Conservation (phyloP, 2,329 filamentous ascomycete species). For the Grosmannia huntii region DNA sequence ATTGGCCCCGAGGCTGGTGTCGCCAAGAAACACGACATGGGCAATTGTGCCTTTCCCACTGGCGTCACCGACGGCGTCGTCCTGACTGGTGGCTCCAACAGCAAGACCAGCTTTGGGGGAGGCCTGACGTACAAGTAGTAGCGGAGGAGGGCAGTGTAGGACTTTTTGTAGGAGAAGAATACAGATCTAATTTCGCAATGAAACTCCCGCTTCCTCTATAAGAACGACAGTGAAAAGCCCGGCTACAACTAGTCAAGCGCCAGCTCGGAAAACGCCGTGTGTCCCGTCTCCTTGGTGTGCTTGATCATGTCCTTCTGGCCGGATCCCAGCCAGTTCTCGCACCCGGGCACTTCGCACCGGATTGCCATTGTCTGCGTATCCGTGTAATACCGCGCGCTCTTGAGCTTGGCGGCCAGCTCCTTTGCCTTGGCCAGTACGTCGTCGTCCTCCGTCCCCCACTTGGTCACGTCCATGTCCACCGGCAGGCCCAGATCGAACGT, state of each 20-base stretch:
- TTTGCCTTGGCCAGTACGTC: slow-evolving; percentile 59
- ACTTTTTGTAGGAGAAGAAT: too few relatives aligned
- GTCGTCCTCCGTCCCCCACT: slow-evolving; percentile 41
- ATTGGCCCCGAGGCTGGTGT: slow-evolving; percentile 47
- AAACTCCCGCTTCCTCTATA: not conserved
- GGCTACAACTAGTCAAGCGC: not conserved
- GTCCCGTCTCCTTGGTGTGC: slow-evolving; percentile 51
- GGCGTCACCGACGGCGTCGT: slow-evolving; percentile 31
- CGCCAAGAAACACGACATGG: slow-evolving; percentile 46
- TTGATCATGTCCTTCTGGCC: slow-evolving; percentile 50
- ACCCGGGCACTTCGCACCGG: slow-evolving; percentile 54
- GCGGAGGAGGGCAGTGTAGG: too few relatives aligned
- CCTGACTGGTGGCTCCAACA: slow-evolving; percentile 30
- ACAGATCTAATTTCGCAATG: not conserved
- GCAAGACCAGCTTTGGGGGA: slow-evolving; percentile 35
- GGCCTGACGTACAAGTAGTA: slow-evolving; percentile 32
- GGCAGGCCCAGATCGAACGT: slow-evolving; percentile 45
- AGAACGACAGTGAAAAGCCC: not conserved
- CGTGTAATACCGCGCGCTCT: slow-evolving; percentile 69
- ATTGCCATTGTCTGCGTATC: slow-evolving; percentile 73
- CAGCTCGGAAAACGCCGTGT: slow-evolving; percentile 30
- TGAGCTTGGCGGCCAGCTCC: slow-evolving; percentile 51
- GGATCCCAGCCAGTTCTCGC: slow-evolving; percentile 49
- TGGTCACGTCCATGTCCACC: slow-evolving; percentile 59
- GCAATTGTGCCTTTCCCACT: slow-evolving; percentile 52